Base-by-base conservation (phyloP, 495 filamentous ascomycete species). In the Neurospora sp. region DNA sequence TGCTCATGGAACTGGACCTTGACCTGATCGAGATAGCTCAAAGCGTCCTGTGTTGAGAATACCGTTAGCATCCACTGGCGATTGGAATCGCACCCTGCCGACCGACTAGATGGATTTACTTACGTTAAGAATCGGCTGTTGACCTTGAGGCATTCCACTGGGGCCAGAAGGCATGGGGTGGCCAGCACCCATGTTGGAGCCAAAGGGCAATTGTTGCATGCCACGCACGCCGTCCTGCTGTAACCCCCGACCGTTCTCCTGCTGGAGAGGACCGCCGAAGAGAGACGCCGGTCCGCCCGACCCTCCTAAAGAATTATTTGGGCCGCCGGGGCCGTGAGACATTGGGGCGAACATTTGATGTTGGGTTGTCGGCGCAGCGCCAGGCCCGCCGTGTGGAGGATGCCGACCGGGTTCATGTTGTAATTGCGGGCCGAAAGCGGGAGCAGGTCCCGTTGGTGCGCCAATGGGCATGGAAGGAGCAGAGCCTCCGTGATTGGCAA, bases 1-100 rank as follows among this genome's bases (percentile, higher is more conserved):
- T 97, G 93, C 72, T 98, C 94, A 71, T 93, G 91, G 77, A 99
- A 99, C 76, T 97, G 94, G 69, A 98, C 95, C 83, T 99, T 99
- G 74, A 99, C 96, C 80, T 98, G 96, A 81, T 99, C 96, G 42
- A 99, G 87, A 80, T 99, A 99, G 81, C 93, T 97, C 16, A 99
- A 87, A 20, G 96, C 96, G 85, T 99, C 96, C 93, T 96, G 79
- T 11, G 72, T 49, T 72, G 62, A 75, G 20, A 38, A 2, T 16
- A 23, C 16, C 27, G 39, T 72, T 69, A 72, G 70, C 70, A 31
- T 72, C 27, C 20, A 38, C 8, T 40, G 7, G 18, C 18, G 1
- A 75, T 18, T 16, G 27, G 4, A 27, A 18, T 18, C 11, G 14
- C 14, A 35, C 54, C 27, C 27, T 18, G 54, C 54, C 12, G 54